Base-by-base conservation (phyloP, 805 yeast genomes). In the Ogataea polymorpha region DNA sequence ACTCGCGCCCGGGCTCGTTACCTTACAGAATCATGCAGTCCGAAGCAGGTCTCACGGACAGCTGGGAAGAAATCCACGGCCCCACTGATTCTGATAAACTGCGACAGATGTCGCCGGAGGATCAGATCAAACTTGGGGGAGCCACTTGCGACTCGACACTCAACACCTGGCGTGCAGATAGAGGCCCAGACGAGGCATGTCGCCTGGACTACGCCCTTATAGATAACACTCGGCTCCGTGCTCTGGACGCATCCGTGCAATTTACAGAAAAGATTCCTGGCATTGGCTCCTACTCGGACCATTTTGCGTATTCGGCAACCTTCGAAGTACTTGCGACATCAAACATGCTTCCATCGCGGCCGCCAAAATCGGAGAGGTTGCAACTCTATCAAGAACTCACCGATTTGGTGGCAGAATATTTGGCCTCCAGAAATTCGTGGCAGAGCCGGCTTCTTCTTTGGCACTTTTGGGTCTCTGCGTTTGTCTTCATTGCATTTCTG, bases 141-240 rank as follows among this genome's bases (percentile, higher is more conserved):
- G 79, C 85, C 5, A 93, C 99, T 0, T 89, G 98, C 62, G 96
- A 93, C 57, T 86, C 96, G 1, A 71, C 69, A 12, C 66, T 90
- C 42, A 91, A 93, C 57, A 86, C 96, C 2, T 93, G 96, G 96
- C 73, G 98, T 48, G 67, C 66, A 28, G 55, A 65, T 33, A 61
- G 81, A 23, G 52, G 63, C 15, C 69, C 72, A 0, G 71, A 74
- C 37, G 89, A 86, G 46, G 97, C 98, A 2, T 83, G 91, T 54
- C 70, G 99, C 30, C 69, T 93, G 36, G 99, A 93, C 57, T 93
- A 91, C 58, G 95, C 96, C 0, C 72, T 93, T 45, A 77, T 85
- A 36, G 95, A 86, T 57, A 62, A 77, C 0, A 49, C 61, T 0
- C 66, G 66, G 35, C 64, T 89, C 16, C 59, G 51, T 2, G 82